Evolutionary conservation across 306 rosid species (phyloP).

Genomic region (Quercus engelmannii): DNA sequence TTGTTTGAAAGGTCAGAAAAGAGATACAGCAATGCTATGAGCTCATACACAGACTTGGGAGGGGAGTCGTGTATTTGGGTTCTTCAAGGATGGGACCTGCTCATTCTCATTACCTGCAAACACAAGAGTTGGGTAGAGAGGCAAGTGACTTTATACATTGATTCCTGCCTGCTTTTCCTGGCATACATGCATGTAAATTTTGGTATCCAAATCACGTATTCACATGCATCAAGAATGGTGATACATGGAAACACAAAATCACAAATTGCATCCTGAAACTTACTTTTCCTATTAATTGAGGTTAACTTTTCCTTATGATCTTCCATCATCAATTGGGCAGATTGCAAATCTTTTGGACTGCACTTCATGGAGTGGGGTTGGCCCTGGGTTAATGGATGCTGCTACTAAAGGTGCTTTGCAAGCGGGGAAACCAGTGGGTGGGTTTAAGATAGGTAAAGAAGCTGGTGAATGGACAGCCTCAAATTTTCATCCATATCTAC

Average conservation of each 20-base stretch:
- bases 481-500: conserved; percentile 69
- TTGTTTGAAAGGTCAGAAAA: conserved; percentile 57
- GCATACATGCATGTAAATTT: conserved; percentile 13
- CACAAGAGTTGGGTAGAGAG: conserved; percentile 65
- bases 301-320: conserved; percentile 1
- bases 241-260: neutral
- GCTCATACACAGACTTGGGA: conserved; percentile 74
- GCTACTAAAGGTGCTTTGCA: conserved; percentile 75
- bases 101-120: conserved; percentile 69
- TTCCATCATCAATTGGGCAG: conserved; percentile 32
- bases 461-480: conserved; percentile 84
- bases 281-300: neutral
- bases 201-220: neutral
- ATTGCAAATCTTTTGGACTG: conserved; percentile 76
- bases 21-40: conserved; percentile 84
- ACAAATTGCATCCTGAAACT: neutral
- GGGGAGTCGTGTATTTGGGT: conserved; percentile 84
- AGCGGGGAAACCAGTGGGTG: conserved; percentile 79
- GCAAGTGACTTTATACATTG: conserved; percentile 39
- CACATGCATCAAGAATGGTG: neutral
- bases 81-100: conserved; percentile 78
- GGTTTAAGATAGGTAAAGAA: conserved; percentile 85
- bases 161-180: conserved; percentile 11
- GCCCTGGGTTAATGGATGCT: conserved; percentile 97
- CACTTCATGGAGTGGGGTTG: conserved; percentile 90